These are phyloP conservation scores for Colletotrichum caudatum DNA, from an alignment of 2,329 filamentous ascomycete genomes.

Conservation along the genomic window DNA sequence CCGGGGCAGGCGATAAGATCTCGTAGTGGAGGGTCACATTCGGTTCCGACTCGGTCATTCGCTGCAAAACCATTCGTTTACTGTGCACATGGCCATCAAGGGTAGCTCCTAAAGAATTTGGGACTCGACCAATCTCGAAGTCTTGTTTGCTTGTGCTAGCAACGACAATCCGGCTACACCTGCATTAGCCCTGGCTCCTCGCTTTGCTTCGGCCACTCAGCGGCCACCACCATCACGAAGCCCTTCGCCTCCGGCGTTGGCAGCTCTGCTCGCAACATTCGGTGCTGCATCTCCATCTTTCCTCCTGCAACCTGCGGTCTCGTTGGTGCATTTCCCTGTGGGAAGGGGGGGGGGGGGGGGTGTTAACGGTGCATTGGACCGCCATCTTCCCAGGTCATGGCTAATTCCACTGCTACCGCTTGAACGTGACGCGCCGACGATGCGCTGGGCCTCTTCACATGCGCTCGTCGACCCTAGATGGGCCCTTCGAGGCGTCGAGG, in stretches of 20 bases:
- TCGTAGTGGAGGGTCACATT: conserved; percentile 30
- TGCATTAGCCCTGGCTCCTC: conserved; percentile 35
- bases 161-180: conserved; percentile 25
- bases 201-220: conserved; percentile 23
- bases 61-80: background rate
- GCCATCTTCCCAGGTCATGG: conserved; percentile 9
- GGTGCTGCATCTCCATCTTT: background rate
- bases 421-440: conserved; percentile 24
- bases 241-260: conserved; percentile 28
- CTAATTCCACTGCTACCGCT: conserved; percentile 11
- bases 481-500: too few species aligned
- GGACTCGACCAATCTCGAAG: conserved; percentile 5
- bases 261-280: background rate
- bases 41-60: conserved; percentile 37
- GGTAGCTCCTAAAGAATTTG: conserved; percentile 18
- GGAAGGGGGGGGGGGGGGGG: too few species aligned
- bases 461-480: background rate
- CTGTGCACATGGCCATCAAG: conserved; percentile 31
- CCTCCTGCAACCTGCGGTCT: background rate
- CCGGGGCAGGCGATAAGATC: conserved; percentile 22
- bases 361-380: conserved; percentile 11
- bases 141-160: background rate
- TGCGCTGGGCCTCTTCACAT: conserved; percentile 3
- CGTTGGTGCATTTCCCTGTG: too few species aligned
- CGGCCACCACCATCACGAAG: conserved; percentile 29